Percentiles rank a stretch among this genome's conserved stretches.
Evolutionary conservation across 768 basidiomycete species (phyloP).

Genomic region (Mycena indigotica): DNA sequence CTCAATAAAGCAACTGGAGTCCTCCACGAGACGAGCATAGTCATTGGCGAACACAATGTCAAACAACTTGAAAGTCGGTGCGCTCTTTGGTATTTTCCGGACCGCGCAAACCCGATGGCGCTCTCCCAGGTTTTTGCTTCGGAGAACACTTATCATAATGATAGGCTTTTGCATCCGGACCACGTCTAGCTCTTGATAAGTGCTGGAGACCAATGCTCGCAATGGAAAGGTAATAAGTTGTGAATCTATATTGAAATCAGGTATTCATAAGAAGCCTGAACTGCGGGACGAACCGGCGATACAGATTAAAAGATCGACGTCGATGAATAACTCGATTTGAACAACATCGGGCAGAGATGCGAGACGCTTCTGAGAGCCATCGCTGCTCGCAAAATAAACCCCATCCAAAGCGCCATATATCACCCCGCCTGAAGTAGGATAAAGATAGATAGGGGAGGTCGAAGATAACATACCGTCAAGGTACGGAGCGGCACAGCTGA

Average conservation of each 20-base stretch:
- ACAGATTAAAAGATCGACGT: conserved; percentile 73
- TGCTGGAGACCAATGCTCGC: not conserved
- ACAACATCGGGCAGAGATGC: conserved; percentile 41
- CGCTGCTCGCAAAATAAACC: conserved; percentile 1
- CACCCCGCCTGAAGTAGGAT: not conserved
- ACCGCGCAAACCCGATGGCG: conserved; percentile 70
- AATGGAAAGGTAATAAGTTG: conserved; percentile 16
- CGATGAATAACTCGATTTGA: conserved; percentile 77
- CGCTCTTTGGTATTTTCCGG: conserved; percentile 73
- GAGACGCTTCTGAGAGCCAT: conserved; percentile 7
- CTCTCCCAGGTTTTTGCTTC: conserved; percentile 54
- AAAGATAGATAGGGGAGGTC: not conserved
- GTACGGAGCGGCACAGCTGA: conserved; percentile 5
- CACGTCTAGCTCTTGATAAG: not conserved
- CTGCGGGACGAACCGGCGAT: conserved; percentile 54
- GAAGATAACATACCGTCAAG: conserved; percentile 2
- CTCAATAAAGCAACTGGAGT: conserved; percentile 76
- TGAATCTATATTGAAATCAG: conserved; percentile 7
- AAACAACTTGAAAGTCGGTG: conserved; percentile 75
- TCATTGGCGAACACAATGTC: conserved; percentile 35
- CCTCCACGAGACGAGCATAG: conserved; percentile 41
- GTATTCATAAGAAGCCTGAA: not conserved
- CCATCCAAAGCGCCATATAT: conserved; percentile 17
- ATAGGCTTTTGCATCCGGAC: conserved; percentile 7
- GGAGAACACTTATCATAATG: conserved; percentile 62